These are phyloP conservation scores for Trypanosoma mega DNA, from an alignment of 208 protist genomes.

Conservation along the genomic window DNA sequence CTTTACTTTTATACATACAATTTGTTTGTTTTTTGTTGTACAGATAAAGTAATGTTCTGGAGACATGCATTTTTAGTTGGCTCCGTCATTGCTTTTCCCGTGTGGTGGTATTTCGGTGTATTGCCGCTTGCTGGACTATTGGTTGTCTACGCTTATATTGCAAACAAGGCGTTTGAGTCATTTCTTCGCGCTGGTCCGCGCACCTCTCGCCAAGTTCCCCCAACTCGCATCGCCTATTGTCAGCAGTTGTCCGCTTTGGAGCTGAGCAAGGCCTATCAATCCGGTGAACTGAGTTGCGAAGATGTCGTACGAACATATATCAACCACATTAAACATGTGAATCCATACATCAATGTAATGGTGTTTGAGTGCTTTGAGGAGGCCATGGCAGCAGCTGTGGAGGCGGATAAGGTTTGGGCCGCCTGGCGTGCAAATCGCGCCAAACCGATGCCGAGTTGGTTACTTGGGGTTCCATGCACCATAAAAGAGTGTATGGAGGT, in stretches of 20 bases:
- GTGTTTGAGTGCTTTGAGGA: slow-evolving; percentile 88
- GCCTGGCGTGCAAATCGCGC: slow-evolving; percentile 52
- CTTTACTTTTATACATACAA: not conserved
- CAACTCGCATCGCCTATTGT: slow-evolving; percentile 60
- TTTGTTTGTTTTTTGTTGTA: not conserved
- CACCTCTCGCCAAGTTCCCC: slow-evolving; percentile 69
- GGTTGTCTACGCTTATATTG: slow-evolving; percentile 34
- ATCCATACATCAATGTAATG: slow-evolving; percentile 78
- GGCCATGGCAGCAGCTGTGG: slow-evolving; percentile 43
- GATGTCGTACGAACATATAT: slow-evolving; percentile 78
- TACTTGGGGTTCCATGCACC: slow-evolving; percentile 84
- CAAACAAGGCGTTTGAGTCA: slow-evolving; percentile 38
- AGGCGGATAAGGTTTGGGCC: slow-evolving; percentile 63
- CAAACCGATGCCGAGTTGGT: slow-evolving; percentile 59
- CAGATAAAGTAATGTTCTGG: not conserved
- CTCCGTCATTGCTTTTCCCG: slow-evolving; percentile 3
- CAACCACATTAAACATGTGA: slow-evolving; percentile 75
- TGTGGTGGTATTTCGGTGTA: slow-evolving; percentile 22
- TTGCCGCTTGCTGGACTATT: slow-evolving; percentile 27
- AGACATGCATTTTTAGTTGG: not conserved
- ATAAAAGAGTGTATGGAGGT: slow-evolving; percentile 88
- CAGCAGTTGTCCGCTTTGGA: slow-evolving; percentile 79
- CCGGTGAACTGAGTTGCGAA: slow-evolving; percentile 52
- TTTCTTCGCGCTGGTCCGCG: slow-evolving; percentile 56
- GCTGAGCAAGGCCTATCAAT: slow-evolving; percentile 58